A percentile compares a stretch with the other conserved stretches of the same genome.
These are phyloP conservation scores for Tremella yokohamensis DNA, from an alignment of 768 basidiomycete species.

Conservation along the genomic window DNA sequence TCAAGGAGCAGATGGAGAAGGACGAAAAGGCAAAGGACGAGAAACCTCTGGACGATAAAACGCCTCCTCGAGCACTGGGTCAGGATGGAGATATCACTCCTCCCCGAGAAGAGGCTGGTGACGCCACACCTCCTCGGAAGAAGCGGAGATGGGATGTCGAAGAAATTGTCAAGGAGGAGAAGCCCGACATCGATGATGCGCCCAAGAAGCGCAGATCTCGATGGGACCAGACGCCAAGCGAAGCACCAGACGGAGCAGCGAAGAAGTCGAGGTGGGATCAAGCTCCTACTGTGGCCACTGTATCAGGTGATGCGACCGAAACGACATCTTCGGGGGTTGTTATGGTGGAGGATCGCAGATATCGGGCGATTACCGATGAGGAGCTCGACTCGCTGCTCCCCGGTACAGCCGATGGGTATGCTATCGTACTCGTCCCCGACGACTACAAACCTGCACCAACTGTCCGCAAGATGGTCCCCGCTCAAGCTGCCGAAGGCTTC, in stretches of 20 bases:
- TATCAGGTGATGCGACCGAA: conserved; percentile 13
- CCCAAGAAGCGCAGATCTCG: conserved; percentile 90
- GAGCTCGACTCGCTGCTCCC: conserved; percentile 91
- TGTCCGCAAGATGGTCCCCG: conserved; percentile 57
- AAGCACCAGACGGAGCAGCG: conserved; percentile 57
- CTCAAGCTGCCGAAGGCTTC: conserved; percentile 69
- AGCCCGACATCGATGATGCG: conserved; percentile 72
- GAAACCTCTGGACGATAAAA: conserved; percentile 70
- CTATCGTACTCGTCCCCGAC: conserved; percentile 86
- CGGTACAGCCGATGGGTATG: conserved; percentile 66
- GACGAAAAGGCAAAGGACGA: conserved; percentile 64
- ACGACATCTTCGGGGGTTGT: conserved; percentile 38
- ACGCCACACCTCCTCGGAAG: conserved; percentile 23
- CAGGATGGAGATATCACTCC: conserved; percentile 51
- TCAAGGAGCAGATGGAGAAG: conserved; percentile 84
- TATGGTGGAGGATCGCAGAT: conserved; percentile 77
- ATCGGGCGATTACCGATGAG: conserved; percentile 91
- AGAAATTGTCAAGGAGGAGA: conserved; percentile 54
- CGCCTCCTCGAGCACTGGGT: conserved; percentile 71
- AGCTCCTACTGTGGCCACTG: conserved; percentile 65
- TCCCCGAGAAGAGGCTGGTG: conserved; percentile 47
- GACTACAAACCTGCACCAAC: conserved; percentile 79
- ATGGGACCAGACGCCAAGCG: conserved; percentile 91
- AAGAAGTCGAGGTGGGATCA: conserved; percentile 98
- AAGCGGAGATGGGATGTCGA: conserved; percentile 36